Base-by-base conservation (phyloP, 495 filamentous ascomycete species). In the Talaromyces borbonicus region DNA sequence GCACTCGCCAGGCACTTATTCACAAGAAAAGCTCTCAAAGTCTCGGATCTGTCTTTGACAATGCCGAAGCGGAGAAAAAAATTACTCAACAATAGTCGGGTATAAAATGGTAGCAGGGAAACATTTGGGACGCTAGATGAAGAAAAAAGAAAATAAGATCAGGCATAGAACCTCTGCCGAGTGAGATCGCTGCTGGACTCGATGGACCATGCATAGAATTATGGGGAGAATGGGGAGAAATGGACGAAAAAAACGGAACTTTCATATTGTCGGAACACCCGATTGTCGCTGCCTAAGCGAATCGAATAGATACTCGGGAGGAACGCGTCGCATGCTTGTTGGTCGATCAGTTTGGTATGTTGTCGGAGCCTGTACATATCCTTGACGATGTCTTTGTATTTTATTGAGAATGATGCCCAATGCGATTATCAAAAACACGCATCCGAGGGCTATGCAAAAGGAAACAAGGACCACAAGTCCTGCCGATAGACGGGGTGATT, bases 381-480 rank as follows among this genome's bases (percentile, higher is more conserved):
- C 93, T 59, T 95, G 87, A 27, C 81, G 75, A 63, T 78, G 80
- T 54, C 89, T 83, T 55, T 92, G 84, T 35, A 86, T 74, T 45
- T 88, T 82, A 59, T 95, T 90, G 24, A 87, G 69, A 46, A 94
- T 67, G 46, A 97, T 74, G 47, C 92, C 92, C 23, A 79, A 75
- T 18, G 86, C 76, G 46, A 99, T 89, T 39, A 99, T 78, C 32
- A 95, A 69, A 63, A 96, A 85, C 57, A 90, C 86, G 49, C 90
- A 77, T 38, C 73, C 89, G 6, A 97, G 77, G 0, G 92, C 81
- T 49, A 92, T 86, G 37, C 84, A 94, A 46, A 99, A 82, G n/a
- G 80, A 83, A 37, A 99, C 90, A 24, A 99, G 74, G 12, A 96
- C 85, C 24, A 96, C 75, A 51, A 94, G 90, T 27, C 87, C 93